phyloP scores from a whole-genome alignment of 768 basidiomycete species.

The Mycena polygramma region DNA sequence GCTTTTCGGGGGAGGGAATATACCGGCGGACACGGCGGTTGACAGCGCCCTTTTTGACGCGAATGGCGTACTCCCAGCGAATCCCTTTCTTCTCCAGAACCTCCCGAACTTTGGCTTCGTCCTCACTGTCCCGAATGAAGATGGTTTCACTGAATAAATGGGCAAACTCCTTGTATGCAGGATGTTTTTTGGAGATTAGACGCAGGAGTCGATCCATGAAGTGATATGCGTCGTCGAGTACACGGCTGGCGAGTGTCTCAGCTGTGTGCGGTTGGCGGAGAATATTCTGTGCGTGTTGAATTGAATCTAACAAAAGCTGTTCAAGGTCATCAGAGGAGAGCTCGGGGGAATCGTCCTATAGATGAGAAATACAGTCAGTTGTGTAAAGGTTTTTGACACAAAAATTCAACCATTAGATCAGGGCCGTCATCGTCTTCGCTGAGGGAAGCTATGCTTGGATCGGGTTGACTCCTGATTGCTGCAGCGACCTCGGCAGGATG shows the following conservation, averaged over 20 bases:
- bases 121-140: constrained; percentile 31
- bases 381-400: background rate
- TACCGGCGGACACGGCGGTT: constrained; percentile 21
- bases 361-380: background rate
- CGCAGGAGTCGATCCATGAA: constrained; percentile 25
- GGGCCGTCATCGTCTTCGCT: background rate
- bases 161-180: constrained; percentile 14
- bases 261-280: background rate
- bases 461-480: background rate
- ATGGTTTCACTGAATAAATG: constrained; percentile 21
- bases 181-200: constrained; percentile 19
- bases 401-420: constrained; percentile 9
- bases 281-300: background rate
- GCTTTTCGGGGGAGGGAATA: constrained; percentile 20
- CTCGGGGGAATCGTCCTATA: background rate
- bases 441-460: background rate
- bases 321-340: constrained; percentile 5
- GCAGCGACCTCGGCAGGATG: constrained; percentile 9
- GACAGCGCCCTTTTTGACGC: constrained; percentile 20
- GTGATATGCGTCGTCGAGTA: constrained; percentile 22
- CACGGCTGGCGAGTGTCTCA: constrained; percentile 3
- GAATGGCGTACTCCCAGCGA: constrained; percentile 1
- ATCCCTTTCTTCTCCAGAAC: constrained; percentile 24
- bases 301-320: background rate
- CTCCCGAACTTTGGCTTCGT: constrained; percentile 19